phyloP scores from a whole-genome alignment of 2,329 filamentous ascomycete genomes.

The Colletotrichum spaethianum region DNA sequence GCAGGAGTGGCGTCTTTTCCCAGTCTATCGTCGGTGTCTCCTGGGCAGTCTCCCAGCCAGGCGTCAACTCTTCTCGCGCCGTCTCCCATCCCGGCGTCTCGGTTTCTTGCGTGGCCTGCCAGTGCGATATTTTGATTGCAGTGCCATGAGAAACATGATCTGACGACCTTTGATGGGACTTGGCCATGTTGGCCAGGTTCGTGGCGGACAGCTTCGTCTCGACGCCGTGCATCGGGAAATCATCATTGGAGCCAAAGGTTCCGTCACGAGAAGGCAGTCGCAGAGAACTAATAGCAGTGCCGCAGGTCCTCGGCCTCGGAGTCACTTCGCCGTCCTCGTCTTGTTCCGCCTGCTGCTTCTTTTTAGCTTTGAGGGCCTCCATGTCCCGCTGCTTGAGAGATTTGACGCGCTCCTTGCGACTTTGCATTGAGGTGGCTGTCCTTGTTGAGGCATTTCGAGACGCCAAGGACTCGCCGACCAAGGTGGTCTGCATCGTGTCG shows the following conservation, averaged over 20 bases:
- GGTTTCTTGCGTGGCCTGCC: conserved; percentile 29
- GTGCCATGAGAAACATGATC: neutral
- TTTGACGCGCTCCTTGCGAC: conserved; percentile 55
- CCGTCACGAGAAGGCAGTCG: conserved; percentile 41
- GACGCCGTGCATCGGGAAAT: neutral
- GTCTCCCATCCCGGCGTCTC: conserved; percentile 36
- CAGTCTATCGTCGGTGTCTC: conserved; percentile 29
- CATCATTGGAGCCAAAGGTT: conserved; percentile 15
- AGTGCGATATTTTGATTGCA: conserved; percentile 31
- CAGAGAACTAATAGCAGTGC: conserved; percentile 38
- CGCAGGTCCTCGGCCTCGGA: conserved; percentile 32
- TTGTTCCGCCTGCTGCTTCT: conserved; percentile 44
- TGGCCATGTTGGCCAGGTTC: conserved; percentile 35
- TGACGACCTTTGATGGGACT: neutral
- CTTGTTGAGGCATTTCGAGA: conserved; percentile 36
- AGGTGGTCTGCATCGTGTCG: conserved; percentile 30
- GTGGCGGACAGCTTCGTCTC: conserved; percentile 32
- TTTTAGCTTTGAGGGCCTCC: conserved; percentile 49
- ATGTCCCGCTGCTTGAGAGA: conserved; percentile 58
- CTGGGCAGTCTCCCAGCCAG: conserved; percentile 29
- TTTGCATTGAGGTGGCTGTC: conserved; percentile 45
- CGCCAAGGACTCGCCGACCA: conserved; percentile 30
- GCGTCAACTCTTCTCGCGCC: conserved; percentile 25
- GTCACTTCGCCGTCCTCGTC: conserved; percentile 27
- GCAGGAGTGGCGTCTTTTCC: conserved; percentile 10